Evolutionary conservation across 495 filamentous ascomycete species (phyloP).

Genomic region (Aspergillus saccharolyticus): DNA sequence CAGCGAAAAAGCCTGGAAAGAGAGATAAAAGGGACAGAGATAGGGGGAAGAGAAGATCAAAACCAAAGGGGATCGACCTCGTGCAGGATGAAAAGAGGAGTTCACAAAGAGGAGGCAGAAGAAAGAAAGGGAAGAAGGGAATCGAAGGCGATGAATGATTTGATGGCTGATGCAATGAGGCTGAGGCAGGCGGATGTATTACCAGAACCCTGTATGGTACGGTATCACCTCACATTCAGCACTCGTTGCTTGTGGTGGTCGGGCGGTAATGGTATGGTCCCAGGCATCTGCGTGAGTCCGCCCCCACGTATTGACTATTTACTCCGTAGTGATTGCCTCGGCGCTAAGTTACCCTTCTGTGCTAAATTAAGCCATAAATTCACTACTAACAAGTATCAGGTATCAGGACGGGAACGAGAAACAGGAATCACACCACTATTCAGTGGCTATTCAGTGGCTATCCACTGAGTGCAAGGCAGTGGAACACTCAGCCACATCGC

Average conservation of each 20-base stretch:
- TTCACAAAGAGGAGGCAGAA: neutral
- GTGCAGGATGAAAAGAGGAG: neutral
- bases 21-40: neutral
- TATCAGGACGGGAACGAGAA: too few relatives aligned
- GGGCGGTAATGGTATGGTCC: neutral
- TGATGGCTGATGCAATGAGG: neutral
- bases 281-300: neutral
- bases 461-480: neutral
- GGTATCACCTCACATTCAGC: neutral
- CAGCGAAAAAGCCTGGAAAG: conserved; percentile 15
- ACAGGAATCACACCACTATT: neutral
- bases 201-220: neutral
- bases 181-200: neutral
- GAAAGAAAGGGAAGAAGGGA: neutral
- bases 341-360: too few relatives aligned
- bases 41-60: too few relatives aligned
- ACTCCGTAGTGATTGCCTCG: neutral
- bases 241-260: neutral
- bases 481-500: conserved; percentile 20
- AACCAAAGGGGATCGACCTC: neutral
- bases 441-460: too few relatives aligned
- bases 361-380: too few relatives aligned
- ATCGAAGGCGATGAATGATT: neutral
- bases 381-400: too few relatives aligned
- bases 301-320: neutral